phyloP scores from a whole-genome alignment of 495 filamentous ascomycete genomes.

The Hypoxylon trugodes region DNA sequence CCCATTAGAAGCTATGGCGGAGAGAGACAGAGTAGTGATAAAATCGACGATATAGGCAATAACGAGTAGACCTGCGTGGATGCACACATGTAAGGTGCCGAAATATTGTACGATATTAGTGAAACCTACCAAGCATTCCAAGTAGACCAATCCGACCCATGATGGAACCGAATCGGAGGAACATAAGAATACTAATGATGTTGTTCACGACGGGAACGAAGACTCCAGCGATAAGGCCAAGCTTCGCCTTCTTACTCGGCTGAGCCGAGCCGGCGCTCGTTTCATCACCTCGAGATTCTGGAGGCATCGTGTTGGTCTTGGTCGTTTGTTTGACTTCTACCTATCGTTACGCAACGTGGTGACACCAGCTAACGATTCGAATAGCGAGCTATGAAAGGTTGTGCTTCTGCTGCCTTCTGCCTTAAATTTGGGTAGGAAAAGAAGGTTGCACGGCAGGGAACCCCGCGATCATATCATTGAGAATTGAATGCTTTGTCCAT shows the following conservation, averaged over 20 bases:
- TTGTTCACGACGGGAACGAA: constrained; percentile 89
- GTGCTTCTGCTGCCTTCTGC: too few relatives aligned
- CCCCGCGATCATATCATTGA: not conserved
- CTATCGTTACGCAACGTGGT: too few relatives aligned
- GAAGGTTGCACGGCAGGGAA: not conserved
- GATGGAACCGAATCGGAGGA: constrained; percentile 82
- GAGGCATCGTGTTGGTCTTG: too few relatives aligned
- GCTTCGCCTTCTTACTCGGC: constrained; percentile 59
- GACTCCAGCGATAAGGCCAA: constrained; percentile 80
- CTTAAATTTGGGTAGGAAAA: too few relatives aligned
- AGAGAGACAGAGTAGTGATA: constrained; percentile 84
- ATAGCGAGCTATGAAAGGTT: too few relatives aligned
- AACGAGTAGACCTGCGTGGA: constrained; percentile 69
- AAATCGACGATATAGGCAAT: constrained; percentile 79
- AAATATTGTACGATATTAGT: not conserved
- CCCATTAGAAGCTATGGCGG: constrained; percentile 89
- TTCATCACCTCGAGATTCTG: constrained; percentile 35
- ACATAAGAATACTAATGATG: constrained; percentile 94
- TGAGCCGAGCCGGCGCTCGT: constrained; percentile 11
- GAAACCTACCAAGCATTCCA: constrained; percentile 75
- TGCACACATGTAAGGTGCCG: constrained; percentile 21
- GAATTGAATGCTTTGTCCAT: constrained; percentile 4
- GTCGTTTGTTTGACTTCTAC: constrained; percentile 21
- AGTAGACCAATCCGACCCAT: constrained; percentile 80
- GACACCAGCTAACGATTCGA: too few relatives aligned